A percentile compares a stretch with the other conserved stretches of the same genome.
These are phyloP conservation scores for Trichosporon sp. DNA, from an alignment of 1,284 basidiomycete species.

Conservation along the genomic window DNA sequence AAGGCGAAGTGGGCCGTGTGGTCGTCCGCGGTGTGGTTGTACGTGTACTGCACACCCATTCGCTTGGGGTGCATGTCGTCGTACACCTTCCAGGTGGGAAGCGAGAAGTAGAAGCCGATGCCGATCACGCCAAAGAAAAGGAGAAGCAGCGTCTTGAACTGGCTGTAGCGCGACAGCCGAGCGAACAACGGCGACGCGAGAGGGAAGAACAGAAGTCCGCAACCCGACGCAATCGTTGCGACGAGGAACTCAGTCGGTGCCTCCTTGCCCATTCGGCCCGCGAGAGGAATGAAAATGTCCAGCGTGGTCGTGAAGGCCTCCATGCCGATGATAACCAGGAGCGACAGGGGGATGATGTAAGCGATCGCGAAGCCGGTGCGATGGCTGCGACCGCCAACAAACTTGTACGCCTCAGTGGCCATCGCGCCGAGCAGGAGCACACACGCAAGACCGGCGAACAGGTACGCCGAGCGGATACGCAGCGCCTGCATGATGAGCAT, in stretches of 20 bases:
- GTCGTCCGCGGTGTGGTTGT: conserved; percentile 71
- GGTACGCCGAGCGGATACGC: conserved; percentile 46
- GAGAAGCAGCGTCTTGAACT: conserved; percentile 52
- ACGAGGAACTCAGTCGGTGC: conserved; percentile 86
- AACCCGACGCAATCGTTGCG: conserved; percentile 63
- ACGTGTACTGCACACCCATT: conserved; percentile 75
- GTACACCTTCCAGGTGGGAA: conserved; percentile 60
- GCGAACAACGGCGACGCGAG: conserved; percentile 61
- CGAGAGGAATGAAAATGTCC: conserved; percentile 88
- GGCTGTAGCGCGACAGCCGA: conserved; percentile 57
- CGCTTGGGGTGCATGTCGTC: conserved; percentile 83
- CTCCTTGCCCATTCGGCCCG: conserved; percentile 59
- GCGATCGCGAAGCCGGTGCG: conserved; percentile 30
- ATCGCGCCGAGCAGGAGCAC: conserved; percentile 31
- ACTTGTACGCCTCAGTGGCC: conserved; percentile 18
- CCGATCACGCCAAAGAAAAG: conserved; percentile 52
- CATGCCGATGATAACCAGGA: conserved; percentile 63
- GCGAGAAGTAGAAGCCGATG: conserved; percentile 59
- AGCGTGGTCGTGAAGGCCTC: conserved; percentile 62
- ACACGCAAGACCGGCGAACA: conserved; percentile 37
- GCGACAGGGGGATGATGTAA: conserved; percentile 61
- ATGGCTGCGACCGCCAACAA: neutral
- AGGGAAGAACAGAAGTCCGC: conserved; percentile 59
- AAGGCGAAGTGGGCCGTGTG: conserved; percentile 75
- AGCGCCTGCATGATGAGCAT: conserved; percentile 52